These are phyloP conservation scores for Alternaria consortialis DNA, from an alignment of 2,329 filamentous ascomycete genomes.

Conservation along the genomic window DNA sequence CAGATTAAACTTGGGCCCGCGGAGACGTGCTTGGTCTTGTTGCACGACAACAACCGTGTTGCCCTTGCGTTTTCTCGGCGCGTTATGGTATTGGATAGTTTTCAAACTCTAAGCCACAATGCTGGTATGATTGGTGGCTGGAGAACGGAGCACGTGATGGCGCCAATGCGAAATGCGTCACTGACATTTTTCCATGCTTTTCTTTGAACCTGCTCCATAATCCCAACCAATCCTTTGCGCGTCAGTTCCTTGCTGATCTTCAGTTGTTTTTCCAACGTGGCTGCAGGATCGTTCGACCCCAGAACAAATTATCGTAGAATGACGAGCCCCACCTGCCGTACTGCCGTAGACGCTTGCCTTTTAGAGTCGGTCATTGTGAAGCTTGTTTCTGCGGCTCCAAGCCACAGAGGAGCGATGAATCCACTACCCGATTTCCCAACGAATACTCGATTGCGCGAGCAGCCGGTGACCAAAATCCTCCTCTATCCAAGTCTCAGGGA, in stretches of 20 bases:
- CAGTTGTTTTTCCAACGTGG: background rate
- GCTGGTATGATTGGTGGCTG: background rate
- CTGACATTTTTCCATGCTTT: background rate
- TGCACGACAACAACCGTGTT: background rate
- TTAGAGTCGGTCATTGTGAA: background rate
- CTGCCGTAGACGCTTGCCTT: background rate
- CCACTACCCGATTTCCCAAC: background rate
- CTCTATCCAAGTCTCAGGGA: background rate
- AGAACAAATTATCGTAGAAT: background rate
- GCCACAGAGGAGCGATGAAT: background rate
- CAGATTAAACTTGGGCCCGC: background rate
- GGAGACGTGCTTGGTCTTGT: background rate
- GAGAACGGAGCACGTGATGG: conserved; percentile 5
- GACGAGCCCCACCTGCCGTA: background rate
- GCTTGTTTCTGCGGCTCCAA: background rate
- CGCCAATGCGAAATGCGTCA: conserved; percentile 10
- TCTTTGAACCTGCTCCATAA: background rate
- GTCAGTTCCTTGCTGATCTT: background rate
- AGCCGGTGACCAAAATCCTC: background rate
- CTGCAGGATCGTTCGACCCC: background rate
- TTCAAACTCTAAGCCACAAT: background rate
- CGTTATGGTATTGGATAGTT: background rate
- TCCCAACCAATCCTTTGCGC: background rate
- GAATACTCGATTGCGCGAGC: background rate
- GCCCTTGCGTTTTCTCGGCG: background rate